Evolutionary conservation across 179 eudicot species (phyloP).

Genomic region (Beta lomatogona): DNA sequence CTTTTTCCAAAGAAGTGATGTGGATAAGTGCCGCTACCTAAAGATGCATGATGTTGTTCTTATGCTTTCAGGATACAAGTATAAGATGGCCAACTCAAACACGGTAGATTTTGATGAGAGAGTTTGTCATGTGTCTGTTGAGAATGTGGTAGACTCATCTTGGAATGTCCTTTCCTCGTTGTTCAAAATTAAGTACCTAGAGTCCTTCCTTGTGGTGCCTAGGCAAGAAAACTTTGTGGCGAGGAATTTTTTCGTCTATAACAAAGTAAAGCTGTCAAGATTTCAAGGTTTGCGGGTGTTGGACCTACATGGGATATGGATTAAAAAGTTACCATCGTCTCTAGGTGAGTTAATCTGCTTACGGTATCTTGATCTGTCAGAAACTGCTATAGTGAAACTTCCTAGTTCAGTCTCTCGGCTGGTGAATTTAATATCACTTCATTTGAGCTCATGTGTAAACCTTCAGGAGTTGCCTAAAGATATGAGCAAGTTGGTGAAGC

Average conservation of each 20-base stretch:
- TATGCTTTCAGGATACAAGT: background rate
- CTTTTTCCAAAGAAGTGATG: background rate
- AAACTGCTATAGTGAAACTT: background rate
- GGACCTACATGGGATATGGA: background rate
- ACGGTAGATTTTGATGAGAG: background rate
- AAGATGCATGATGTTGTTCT: constrained; percentile 12
- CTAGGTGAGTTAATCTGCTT: background rate
- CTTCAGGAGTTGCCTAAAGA: constrained; percentile 6
- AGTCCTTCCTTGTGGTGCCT: background rate
- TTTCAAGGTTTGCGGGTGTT: constrained; percentile 4
- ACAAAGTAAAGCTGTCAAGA: too few species aligned
- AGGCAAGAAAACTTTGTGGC: background rate
- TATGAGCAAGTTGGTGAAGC: constrained; percentile 8
- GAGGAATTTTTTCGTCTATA: background rate
- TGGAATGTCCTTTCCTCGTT: background rate
- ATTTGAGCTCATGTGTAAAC: background rate
- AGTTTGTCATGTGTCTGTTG: constrained; percentile 12
- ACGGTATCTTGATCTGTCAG: constrained; percentile 1
- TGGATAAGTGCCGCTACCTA: background rate
- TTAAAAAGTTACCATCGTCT: background rate
- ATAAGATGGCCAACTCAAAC: constrained; percentile 8
- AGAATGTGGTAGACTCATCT: background rate
- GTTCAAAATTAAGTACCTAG: background rate
- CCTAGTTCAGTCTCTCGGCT: background rate
- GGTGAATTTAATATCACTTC: background rate